Percentiles rank a stretch among this genome's conserved stretches.
Conservation (phyloP, 305 asterid genomes). For the Fraxinus nigra region DNA sequence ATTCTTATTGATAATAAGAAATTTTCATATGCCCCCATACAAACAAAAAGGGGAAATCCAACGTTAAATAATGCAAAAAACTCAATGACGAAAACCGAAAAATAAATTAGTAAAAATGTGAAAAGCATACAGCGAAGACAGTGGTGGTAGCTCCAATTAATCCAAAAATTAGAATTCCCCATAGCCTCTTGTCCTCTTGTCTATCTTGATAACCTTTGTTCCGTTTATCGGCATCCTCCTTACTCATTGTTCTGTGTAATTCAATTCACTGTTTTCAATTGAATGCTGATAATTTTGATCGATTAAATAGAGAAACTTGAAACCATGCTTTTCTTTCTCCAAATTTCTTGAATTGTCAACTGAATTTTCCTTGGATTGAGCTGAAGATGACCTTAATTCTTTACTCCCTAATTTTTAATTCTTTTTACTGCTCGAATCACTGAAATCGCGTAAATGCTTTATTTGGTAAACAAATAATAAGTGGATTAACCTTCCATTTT, state of each 20-base stretch:
- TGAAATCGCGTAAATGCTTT: too few relatives aligned
- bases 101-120: background rate
- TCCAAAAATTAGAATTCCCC: constrained; percentile 73
- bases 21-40: background rate
- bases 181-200: constrained; percentile 49
- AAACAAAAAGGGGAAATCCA: background rate
- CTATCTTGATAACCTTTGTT: constrained; percentile 28
- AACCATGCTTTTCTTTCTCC: background rate
- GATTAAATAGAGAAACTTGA: background rate
- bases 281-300: background rate
- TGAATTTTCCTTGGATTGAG: background rate
- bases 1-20: background rate
- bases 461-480: too few relatives aligned
- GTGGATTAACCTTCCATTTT: too few relatives aligned
- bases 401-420: background rate
- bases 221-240: constrained; percentile 44
- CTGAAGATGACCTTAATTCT: background rate
- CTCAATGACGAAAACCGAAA: background rate
- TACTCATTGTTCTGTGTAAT: constrained; percentile 31
- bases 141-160: constrained; percentile 83
- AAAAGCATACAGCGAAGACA: constrained; percentile 58
- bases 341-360: background rate
- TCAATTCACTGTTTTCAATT: background rate
- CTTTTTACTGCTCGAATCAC: too few relatives aligned
- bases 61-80: background rate